phyloP scores from a whole-genome alignment of 305 asterid species.

The Petunia hybrid region DNA sequence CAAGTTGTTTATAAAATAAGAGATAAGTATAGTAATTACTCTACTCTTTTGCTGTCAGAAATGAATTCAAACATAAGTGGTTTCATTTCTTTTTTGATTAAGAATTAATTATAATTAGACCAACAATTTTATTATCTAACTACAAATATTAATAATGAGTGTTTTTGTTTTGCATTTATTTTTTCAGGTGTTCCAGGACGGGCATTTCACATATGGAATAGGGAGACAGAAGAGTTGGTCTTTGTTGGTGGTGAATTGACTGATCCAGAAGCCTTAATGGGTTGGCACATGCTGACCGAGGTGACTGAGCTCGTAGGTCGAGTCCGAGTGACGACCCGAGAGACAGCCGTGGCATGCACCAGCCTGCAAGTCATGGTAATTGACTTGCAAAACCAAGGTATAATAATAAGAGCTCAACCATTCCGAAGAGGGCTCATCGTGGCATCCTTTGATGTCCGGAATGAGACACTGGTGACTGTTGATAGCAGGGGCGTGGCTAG shows the following conservation, averaged over 20 bases:
- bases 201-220: constrained; percentile 82
- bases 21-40: background rate
- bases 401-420: constrained; percentile 51
- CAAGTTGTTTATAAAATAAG: background rate
- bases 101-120: background rate
- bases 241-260: constrained; percentile 85
- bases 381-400: constrained; percentile 62
- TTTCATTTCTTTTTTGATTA: background rate
- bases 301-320: constrained; percentile 67
- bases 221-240: constrained; percentile 69
- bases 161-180: background rate
- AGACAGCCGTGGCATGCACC: constrained; percentile 78
- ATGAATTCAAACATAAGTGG: background rate
- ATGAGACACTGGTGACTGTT: constrained; percentile 48
- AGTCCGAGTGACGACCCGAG: constrained; percentile 60
- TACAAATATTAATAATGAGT: background rate
- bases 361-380: constrained; percentile 56
- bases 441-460: constrained; percentile 61
- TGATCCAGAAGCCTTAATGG: constrained; percentile 86
- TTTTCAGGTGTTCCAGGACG: constrained; percentile 78
- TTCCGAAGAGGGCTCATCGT: constrained; percentile 51
- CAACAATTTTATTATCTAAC: background rate
- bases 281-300: constrained; percentile 82
- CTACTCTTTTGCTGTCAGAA: background rate
- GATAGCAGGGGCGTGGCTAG: constrained; percentile 60